A percentile compares a stretch with the other conserved stretches of the same genome.
Conservation (phyloP, 768 basidiomycete genomes). For the Clathrus columnatus region DNA sequence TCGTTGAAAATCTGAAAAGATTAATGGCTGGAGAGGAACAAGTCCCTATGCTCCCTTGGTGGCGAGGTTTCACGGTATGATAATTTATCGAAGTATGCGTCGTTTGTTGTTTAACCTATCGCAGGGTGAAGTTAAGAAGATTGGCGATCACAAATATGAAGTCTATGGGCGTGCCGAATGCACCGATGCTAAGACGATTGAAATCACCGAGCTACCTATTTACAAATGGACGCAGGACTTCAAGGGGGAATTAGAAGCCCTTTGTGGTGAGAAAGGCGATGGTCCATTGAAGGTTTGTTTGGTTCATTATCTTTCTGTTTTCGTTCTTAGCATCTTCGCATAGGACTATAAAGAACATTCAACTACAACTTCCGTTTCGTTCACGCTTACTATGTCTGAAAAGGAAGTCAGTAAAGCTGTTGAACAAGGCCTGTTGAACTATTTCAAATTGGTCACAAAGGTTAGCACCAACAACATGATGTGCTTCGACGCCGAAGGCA, state of each 20-base stretch:
- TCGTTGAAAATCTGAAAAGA: constrained; percentile 79
- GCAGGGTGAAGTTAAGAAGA: constrained; percentile 73
- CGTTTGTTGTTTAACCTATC: not conserved
- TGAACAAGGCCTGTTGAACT: constrained; percentile 79
- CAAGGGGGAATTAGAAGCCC: constrained; percentile 83
- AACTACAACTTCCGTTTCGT: constrained; percentile 86
- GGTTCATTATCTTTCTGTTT: not conserved
- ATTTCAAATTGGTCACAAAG: constrained; percentile 82
- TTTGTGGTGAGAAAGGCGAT: constrained; percentile 75
- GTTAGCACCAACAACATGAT: constrained; percentile 96
- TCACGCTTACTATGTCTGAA: constrained; percentile 70
- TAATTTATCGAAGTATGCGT: not conserved
- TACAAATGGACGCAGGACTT: constrained; percentile 91
- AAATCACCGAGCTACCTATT: constrained; percentile 92
- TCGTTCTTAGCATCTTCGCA: not conserved
- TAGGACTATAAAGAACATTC: constrained; percentile 98
- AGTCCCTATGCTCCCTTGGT: constrained; percentile 91
- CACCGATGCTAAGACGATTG: constrained; percentile 79
- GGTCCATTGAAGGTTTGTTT: constrained; percentile 64
- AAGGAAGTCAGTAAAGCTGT: constrained; percentile 83
- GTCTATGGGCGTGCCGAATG: constrained; percentile 67
- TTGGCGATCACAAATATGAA: constrained; percentile 79
- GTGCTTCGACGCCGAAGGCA: constrained; percentile 92
- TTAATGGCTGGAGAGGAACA: constrained; percentile 81
- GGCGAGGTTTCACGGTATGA: constrained; percentile 69